Percentiles rank a stretch among this genome's conserved stretches.
Conservation (phyloP, 1,284 basidiomycete species). For the Exobasidium cylindrosporum region DNA sequence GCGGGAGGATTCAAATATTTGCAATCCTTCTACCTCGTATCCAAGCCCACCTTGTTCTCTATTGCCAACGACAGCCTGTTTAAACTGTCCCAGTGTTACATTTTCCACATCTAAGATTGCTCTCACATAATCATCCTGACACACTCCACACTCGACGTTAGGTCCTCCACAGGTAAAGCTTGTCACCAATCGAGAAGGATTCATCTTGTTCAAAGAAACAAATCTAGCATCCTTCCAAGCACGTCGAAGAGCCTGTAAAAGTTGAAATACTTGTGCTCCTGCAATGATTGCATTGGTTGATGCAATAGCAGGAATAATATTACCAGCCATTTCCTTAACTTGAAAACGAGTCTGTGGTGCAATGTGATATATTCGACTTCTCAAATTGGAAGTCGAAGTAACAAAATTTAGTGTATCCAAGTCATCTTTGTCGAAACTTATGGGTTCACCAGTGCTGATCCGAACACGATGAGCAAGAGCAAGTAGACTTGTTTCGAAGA, state of each 20-base stretch:
- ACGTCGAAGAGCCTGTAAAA: slow-evolving; percentile 69
- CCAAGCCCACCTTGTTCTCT: slow-evolving; percentile 59
- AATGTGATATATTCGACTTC: slow-evolving; percentile 85
- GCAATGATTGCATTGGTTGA: slow-evolving; percentile 98
- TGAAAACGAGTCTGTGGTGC: slow-evolving; percentile 85
- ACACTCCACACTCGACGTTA: slow-evolving; percentile 68
- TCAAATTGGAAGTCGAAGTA: slow-evolving; percentile 86
- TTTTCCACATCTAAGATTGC: slow-evolving; percentile 69
- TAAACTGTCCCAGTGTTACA: slow-evolving; percentile 70
- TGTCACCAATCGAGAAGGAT: slow-evolving; percentile 25
- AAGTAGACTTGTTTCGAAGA: slow-evolving; percentile 64
- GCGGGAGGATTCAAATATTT: slow-evolving; percentile 71
- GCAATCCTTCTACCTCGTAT: slow-evolving; percentile 24
- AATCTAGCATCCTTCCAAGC: slow-evolving; percentile 27
- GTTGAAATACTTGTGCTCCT: slow-evolving; percentile 88
- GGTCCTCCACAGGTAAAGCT: slow-evolving; percentile 23
- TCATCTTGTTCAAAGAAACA: slow-evolving; percentile 29
- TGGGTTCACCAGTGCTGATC: slow-evolving; percentile 64
- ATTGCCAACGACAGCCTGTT: slow-evolving; percentile 61
- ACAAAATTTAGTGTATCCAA: slow-evolving; percentile 95
- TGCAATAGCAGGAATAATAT: slow-evolving; percentile 92
- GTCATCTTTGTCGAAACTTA: slow-evolving; percentile 97
- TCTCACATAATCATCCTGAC: slow-evolving; percentile 76
- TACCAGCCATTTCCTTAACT: slow-evolving; percentile 99
- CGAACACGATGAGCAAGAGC: slow-evolving; percentile 70